A percentile compares a stretch with the other conserved stretches of the same genome.
These are phyloP conservation scores for Apiospora rasikravindrae DNA, from an alignment of 2,329 filamentous ascomycete species.

Conservation along the genomic window DNA sequence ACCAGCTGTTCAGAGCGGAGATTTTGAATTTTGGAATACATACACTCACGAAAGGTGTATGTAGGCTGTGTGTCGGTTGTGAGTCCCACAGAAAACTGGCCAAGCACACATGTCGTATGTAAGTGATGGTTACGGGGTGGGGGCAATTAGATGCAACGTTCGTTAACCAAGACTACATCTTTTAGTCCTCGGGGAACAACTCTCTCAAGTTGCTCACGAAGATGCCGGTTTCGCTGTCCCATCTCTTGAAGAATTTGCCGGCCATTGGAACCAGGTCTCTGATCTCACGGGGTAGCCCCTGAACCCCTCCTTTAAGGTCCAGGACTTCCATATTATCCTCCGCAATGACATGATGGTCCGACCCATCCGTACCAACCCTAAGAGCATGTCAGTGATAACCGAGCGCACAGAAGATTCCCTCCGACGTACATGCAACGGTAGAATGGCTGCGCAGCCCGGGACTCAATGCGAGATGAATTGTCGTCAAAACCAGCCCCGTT, in stretches of 20 bases:
- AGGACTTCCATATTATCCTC: slow-evolving; percentile 81
- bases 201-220: slow-evolving; percentile 85
- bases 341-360: slow-evolving; percentile 72
- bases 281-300: slow-evolving; percentile 37
- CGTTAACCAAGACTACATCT: background rate
- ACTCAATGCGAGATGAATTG: slow-evolving; percentile 37
- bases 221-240: slow-evolving; percentile 66
- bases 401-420: slow-evolving; percentile 14
- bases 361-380: slow-evolving; percentile 58
- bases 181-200: slow-evolving; percentile 84
- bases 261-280: slow-evolving; percentile 69
- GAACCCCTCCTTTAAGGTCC: slow-evolving; percentile 30
- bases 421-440: slow-evolving; percentile 82
- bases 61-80: background rate
- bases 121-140: background rate
- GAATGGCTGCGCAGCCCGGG: slow-evolving; percentile 69
- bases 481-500: slow-evolving; percentile 67
- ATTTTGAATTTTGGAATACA: background rate
- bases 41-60: background rate
- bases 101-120: background rate
- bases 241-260: slow-evolving; percentile 88
- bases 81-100: background rate
- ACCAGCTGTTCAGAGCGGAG: background rate
- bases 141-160: background rate
- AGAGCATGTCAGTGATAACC: slow-evolving; percentile 21